phyloP scores from a whole-genome alignment of 2,329 filamentous ascomycete genomes.

The Xylaria sp. region DNA sequence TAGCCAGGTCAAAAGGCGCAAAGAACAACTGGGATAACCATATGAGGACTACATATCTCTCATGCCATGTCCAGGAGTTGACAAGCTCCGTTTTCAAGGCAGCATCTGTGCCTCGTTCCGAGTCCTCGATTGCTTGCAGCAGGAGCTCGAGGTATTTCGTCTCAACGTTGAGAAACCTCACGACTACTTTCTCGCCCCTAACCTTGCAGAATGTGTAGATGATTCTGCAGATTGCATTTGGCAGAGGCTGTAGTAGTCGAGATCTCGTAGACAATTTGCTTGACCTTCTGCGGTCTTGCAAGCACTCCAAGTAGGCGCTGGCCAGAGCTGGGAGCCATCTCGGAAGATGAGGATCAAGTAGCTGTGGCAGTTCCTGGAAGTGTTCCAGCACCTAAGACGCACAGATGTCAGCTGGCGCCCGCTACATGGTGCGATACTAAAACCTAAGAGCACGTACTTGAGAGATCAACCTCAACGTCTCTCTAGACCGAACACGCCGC shows the following conservation, averaged over 20 bases:
- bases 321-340: constrained; percentile 79
- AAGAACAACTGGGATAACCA: constrained; percentile 88
- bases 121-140: constrained; percentile 76
- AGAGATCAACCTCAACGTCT: constrained; percentile 61
- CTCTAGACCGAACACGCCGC: constrained; percentile 61
- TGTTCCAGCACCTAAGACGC: constrained; percentile 73
- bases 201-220: constrained; percentile 95
- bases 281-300: constrained; percentile 60
- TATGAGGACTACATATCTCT: constrained; percentile 85
- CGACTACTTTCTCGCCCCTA: constrained; percentile 90
- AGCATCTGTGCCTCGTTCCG: constrained; percentile 52
- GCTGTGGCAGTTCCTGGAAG: constrained; percentile 95
- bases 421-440: neutral
- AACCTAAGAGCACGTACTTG: constrained; percentile 51
- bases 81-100: constrained; percentile 31
- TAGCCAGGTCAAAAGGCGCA: constrained; percentile 89
- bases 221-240: constrained; percentile 79
- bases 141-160: constrained; percentile 85
- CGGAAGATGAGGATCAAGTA: constrained; percentile 86
- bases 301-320: constrained; percentile 77
- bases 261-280: constrained; percentile 54
- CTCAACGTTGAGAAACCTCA: constrained; percentile 91
- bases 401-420: constrained; percentile 36
- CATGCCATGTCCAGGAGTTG: constrained; percentile 77
- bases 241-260: constrained; percentile 65